Base-by-base conservation (phyloP, 306 rosid genomes). In the Vigna radiata region DNA sequence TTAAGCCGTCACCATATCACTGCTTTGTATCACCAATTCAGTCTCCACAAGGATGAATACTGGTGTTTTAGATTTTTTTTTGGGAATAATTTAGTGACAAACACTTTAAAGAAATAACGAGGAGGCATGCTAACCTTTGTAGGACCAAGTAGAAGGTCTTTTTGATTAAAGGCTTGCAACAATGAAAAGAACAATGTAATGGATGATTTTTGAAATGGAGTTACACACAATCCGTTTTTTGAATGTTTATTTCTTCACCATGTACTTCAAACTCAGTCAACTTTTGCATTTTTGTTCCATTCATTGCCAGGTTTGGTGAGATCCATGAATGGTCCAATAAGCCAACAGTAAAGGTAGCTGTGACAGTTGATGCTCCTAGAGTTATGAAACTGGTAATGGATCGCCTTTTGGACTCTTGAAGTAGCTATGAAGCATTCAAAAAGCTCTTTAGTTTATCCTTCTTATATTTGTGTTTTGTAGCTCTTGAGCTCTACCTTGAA, bases 331-430 rank as follows among this genome's bases (percentile, higher is more conserved):
- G 98, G 98, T 87, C 90, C 6, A 83, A 88, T 73, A 87, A 81
- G 81, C 97, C 97, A 12, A 56, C 91, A 0, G 95, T 90, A 78
- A 95, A 90, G 89, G 97, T 95, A 19, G 98, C 97, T 4, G 96
- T 95, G 74, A 95, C 97, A 6, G 96, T 92, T 67, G 96, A 92
- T 81, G 96, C 97, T 68, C 95, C 93, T 0, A 68, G 80, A 29
- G 87, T 83, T 31, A 69, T 88, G 58, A 88, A 88, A 71, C 19
- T 92, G 86, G 73, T 95, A 58, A 91, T 90, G 92, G 96, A 89
- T 48, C 90, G 98, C 44, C 96, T 95, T 47, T 77, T 89, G 81
- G 86, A 89, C 50, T 77, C 75, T 11, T 85, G 82, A 85, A 77
- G 49, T 67, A 61, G 46, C 56, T 54, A 39, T n/a, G 17, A 55